Percentiles rank a stretch among this genome's conserved stretches.
Conservation (phyloP, 139 green algal genomes). For the Chlorella sp. region DNA sequence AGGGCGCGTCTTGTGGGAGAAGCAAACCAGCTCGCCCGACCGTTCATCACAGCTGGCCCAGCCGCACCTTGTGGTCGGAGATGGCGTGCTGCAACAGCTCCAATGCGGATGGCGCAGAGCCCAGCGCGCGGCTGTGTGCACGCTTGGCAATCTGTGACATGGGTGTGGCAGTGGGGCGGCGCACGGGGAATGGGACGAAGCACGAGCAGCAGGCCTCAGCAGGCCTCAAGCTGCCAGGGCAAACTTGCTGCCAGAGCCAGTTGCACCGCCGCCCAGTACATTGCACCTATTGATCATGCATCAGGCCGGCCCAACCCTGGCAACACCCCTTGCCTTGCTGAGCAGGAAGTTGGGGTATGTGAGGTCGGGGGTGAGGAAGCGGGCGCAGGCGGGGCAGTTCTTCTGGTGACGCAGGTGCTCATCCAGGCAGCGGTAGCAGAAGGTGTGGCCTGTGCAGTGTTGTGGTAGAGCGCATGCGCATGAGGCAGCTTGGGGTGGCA, state of each 20-base stretch:
- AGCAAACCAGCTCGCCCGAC: too few relatives aligned
- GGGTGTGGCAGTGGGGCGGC: too few relatives aligned
- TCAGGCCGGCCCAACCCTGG: too few relatives aligned
- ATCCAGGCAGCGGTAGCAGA: slow-evolving; percentile 84
- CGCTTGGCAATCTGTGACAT: not conserved
- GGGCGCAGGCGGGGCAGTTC: slow-evolving; percentile 76
- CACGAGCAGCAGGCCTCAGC: not conserved
- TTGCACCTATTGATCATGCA: too few relatives aligned
- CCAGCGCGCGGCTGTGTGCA: slow-evolving; percentile 27
- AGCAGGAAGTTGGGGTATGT: slow-evolving; percentile 89
- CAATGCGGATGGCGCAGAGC: not conserved
- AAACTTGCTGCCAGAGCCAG: not conserved
- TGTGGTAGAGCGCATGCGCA: too few relatives aligned
- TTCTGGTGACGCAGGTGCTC: slow-evolving; percentile 70
- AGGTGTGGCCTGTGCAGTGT: slow-evolving; percentile 68
- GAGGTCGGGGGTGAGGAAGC: slow-evolving; percentile 70
- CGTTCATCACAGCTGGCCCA: too few relatives aligned
- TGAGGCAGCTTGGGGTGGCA: too few relatives aligned
- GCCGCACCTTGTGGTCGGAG: not conserved
- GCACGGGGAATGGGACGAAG: too few relatives aligned
- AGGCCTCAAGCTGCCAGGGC: not conserved
- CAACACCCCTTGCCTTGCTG: slow-evolving; percentile 70
- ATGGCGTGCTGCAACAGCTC: slow-evolving; percentile 42
- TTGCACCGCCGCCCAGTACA: too few relatives aligned
- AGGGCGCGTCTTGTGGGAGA: too few relatives aligned